Evolutionary conservation across 208 protist species (phyloP).

Genomic region (Leishmania braziliensis): DNA sequence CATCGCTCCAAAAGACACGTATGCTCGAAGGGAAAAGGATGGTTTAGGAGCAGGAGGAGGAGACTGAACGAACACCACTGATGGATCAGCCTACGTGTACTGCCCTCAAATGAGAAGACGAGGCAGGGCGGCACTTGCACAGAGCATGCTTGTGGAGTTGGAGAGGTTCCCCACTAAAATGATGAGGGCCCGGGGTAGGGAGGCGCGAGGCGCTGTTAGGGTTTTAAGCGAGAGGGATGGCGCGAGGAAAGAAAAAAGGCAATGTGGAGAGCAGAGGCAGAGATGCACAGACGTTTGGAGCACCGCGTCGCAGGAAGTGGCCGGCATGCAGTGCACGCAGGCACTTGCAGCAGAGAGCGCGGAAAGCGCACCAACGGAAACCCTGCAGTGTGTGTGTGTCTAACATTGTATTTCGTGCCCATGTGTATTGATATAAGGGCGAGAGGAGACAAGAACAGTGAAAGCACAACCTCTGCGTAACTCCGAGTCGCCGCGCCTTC

Average conservation of each 20-base stretch:
- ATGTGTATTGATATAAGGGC: not conserved
- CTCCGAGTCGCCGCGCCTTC: not conserved
- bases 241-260: not conserved
- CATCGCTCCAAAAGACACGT: constrained; percentile 9
- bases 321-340: not conserved
- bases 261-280: not conserved
- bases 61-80: not conserved
- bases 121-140: not conserved
- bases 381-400: not conserved
- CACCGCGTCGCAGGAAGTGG: not conserved
- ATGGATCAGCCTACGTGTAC: not conserved
- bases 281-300: not conserved
- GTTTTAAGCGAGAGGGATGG: not conserved
- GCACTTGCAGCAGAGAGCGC: not conserved
- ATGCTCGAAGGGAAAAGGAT: not conserved
- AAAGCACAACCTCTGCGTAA: not conserved
- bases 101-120: not conserved
- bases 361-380: not conserved
- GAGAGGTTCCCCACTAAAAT: not conserved
- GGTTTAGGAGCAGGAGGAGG: not conserved
- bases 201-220: not conserved
- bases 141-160: not conserved
- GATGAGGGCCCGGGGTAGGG: not conserved
- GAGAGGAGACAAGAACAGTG: not conserved
- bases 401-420: not conserved